Evolutionary conservation across 768 basidiomycete genomes (phyloP), one percentile per base, ranked within the genome.

Genomic region (Boletus rubropictus): DNA sequence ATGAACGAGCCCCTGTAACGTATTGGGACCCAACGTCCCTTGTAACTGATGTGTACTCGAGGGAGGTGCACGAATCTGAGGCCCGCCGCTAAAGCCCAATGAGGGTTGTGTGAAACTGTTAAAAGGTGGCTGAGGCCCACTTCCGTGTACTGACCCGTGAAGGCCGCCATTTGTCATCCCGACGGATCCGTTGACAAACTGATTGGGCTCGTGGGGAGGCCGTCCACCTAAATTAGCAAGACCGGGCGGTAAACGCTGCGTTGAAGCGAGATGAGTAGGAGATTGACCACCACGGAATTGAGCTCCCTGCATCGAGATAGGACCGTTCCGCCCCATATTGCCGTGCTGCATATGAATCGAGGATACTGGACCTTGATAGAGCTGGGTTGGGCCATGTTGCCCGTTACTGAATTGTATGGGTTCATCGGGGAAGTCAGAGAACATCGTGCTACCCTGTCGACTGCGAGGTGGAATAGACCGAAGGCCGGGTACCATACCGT

Each of bases 401-500:
- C 75, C 67, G 51, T 75, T 66, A 57, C 75, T 81, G 59, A 83
- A 82, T 40, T 79, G 78, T 28, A 82, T 56, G 0, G 74, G 62
- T 20, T 89, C 88, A 20, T 89, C 88, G 21, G 79, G 56, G 14
- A 75, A 70, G 25, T 87, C 87, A 31, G 76, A 64, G 56, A 78
- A 81, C 46, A 80, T 67, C 4, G 71, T 66, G 28, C 68, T 68
- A 50, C 72, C 71, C 51, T 85, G 81, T 39, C 84, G 74, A 58
- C 69, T 75, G 50, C 85, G 77, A 46, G 81, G 78, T 39, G 77
- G 80, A 32, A 74, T 75, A 25, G 82, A 75, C 32, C 89, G 82
- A 27, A 91, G 74, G 8, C 88, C 89, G 21, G 89, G 88, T 14
- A 91, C 89, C 79, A 91, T 80, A 24, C 85, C 86, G 66, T 91